Percentiles rank a stretch among this genome's conserved stretches.
phyloP scores from a whole-genome alignment of 768 basidiomycete genomes.

The Auricularia heimuer region DNA sequence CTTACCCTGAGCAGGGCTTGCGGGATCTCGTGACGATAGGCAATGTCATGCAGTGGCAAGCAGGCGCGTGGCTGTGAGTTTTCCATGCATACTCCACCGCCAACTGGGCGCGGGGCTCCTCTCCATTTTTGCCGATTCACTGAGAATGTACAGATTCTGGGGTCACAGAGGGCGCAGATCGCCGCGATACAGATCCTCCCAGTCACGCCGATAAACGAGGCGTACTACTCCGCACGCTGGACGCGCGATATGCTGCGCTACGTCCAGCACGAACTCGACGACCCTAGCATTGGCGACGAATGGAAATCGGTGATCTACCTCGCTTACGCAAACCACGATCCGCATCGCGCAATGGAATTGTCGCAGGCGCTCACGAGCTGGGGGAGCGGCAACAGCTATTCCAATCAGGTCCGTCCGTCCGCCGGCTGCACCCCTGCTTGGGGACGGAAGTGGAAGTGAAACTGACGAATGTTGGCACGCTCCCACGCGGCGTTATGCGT shows the following conservation, averaged over 20 bases:
- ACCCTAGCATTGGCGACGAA: constrained; percentile 18
- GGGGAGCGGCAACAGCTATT: constrained; percentile 26
- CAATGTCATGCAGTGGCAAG: constrained; percentile 26
- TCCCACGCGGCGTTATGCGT: neutral
- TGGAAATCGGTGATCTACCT: constrained; percentile 28
- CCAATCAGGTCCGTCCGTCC: constrained; percentile 10
- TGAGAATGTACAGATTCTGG: constrained; percentile 18
- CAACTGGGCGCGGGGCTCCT: neutral
- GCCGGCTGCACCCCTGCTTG: neutral
- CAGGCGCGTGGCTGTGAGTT: constrained; percentile 25
- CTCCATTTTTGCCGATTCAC: neutral
- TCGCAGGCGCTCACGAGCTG: constrained; percentile 24
- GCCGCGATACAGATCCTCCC: constrained; percentile 28
- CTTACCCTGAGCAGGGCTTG: constrained; percentile 24
- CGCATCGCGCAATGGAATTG: constrained; percentile 19
- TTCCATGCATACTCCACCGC: neutral
- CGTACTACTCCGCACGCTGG: constrained; percentile 25
- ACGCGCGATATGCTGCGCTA: constrained; percentile 20
- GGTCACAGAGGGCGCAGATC: constrained; percentile 24
- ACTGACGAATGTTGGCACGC: neutral
- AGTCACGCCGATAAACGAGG: constrained; percentile 26
- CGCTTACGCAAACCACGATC: constrained; percentile 22
- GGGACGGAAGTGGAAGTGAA: neutral
- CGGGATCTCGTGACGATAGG: constrained; percentile 24
- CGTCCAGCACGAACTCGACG: constrained; percentile 18